phyloP scores from a whole-genome alignment of 257 asterid species.

The Datura wrightii region DNA sequence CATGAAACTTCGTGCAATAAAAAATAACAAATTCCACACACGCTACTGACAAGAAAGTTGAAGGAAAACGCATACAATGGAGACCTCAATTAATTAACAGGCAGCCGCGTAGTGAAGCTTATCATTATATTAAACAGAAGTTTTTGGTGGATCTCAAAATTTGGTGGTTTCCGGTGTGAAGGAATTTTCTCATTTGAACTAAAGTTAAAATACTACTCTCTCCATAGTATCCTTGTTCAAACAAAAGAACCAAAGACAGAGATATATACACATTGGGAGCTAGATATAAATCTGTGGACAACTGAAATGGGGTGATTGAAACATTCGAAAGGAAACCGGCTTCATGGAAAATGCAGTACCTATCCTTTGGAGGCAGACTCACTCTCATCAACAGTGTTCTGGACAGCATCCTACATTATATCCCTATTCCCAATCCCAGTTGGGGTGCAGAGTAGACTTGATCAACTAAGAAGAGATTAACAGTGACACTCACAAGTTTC shows the following conservation, averaged over 20 bases:
- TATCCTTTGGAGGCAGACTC: too few species aligned
- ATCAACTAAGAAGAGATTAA: too few species aligned
- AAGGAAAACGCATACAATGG: not conserved
- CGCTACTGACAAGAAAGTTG: not conserved
- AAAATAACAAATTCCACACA: not conserved
- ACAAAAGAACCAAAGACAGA: not conserved
- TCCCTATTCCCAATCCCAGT: too few species aligned
- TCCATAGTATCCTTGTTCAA: slow-evolving; percentile 3
- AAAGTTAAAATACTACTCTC: not conserved
- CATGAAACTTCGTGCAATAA: not conserved
- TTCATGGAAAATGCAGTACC: too few species aligned
- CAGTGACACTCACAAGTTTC: too few species aligned
- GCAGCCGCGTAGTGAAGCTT: not conserved
- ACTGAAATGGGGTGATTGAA: too few species aligned
- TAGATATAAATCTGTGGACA: too few species aligned
- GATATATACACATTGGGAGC: not conserved
- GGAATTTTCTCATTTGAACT: not conserved
- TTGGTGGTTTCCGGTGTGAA: not conserved
- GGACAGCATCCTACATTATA: too few species aligned
- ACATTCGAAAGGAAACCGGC: too few species aligned
- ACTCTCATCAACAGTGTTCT: too few species aligned
- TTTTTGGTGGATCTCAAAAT: slow-evolving; percentile 2
- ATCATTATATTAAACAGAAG: not conserved
- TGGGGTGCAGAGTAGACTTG: too few species aligned
- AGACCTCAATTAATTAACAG: not conserved